These are phyloP conservation scores for Blastomyces silverae DNA, from an alignment of 2,329 filamentous ascomycete genomes.

Conservation along the genomic window DNA sequence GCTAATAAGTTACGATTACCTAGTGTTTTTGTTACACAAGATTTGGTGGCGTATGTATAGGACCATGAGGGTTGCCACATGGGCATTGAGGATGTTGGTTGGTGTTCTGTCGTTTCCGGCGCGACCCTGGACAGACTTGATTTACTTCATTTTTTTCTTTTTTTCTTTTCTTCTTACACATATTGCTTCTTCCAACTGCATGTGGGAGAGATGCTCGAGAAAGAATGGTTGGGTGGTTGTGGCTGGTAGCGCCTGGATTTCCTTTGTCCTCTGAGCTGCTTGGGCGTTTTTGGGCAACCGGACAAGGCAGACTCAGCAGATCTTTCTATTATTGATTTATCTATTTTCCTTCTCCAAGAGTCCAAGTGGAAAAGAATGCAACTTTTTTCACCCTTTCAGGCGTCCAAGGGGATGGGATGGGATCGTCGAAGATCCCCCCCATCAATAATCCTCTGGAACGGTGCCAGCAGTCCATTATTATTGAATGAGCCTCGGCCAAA, in stretches of 20 bases:
- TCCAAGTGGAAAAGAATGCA: background rate
- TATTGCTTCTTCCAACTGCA: background rate
- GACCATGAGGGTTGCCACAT: background rate
- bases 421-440: background rate
- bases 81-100: background rate
- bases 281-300: background rate
- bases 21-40: background rate
- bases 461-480: too few relatives aligned
- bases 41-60: background rate
- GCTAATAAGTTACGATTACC: too few relatives aligned
- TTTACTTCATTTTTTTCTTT: background rate
- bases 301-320: background rate
- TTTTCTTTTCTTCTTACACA: background rate
- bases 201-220: too few relatives aligned
- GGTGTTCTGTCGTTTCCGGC: background rate
- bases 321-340: background rate
- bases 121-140: background rate
- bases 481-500: background rate
- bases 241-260: background rate
- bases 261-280: background rate
- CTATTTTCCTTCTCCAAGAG: background rate
- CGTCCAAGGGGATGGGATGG: background rate
- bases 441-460: background rate
- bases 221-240: background rate
- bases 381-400: background rate